Base-by-base conservation (phyloP, 2,329 filamentous ascomycete genomes). In the Ceratocystis variospora region DNA sequence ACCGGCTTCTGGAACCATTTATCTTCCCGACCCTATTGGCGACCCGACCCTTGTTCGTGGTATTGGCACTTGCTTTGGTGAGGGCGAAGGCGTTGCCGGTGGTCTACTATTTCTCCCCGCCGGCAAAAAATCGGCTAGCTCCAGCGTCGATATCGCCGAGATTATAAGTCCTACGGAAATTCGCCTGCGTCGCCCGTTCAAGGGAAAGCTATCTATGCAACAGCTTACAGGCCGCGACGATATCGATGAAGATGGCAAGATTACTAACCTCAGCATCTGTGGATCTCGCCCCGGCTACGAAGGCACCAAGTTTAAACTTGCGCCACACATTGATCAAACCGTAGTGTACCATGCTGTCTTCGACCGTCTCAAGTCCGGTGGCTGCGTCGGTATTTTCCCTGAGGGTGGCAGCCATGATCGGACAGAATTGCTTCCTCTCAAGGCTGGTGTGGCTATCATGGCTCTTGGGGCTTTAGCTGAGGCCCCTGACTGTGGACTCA, bases 361-460 rank as follows among this genome's bases (percentile, higher is more conserved):
- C 75, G 83, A 87, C 70, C 85, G 90, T 37, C 81, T 99, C 44
- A 86, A 87, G 70, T 82, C 83, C 48, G 91, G 90, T 61, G 93
- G 92, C 19, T 96, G 91, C 73, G 89, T 97, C 65, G 94, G 93
- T 69, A 96, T 99, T 73, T 99, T 97, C 75, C 93, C 93, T 1
- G 93, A 99, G 77, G 93, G 93, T 70, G 93, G 93, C 72, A 96
- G 92, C 74, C 93, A 97, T 76, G 93, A 97, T 75, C 87, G 93
- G 69, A 91, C 93, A 0, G 90, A 96, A 73, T 81, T 97, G 59
- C 81, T 97, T 53, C 93, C 94, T 25, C 80, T 97, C 69, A 97
- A 97, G 81, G 93, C 94, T 71, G 93, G 93, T 75, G 90, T 99
- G 68, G 94, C 94, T 67, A 94, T 99, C 73, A 99, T 99, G 93